Base-by-base conservation (phyloP, 2,329 filamentous ascomycete species). In the Fusarium austroafricanum region DNA sequence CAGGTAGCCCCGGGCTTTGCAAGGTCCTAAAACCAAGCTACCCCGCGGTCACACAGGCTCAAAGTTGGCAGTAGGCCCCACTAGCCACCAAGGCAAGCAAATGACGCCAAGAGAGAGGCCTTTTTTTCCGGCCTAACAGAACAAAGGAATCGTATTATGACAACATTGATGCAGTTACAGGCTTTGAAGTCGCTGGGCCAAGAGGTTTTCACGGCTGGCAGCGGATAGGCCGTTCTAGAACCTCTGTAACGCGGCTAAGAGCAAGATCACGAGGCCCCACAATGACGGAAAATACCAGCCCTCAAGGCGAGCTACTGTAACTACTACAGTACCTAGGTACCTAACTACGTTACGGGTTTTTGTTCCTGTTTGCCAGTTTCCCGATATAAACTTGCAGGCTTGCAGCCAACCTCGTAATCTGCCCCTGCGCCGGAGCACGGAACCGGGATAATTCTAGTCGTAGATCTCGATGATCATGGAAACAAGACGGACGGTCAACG, bases 401-500 rank as follows among this genome's bases (percentile, higher is more conserved):
- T 43, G 37, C 15, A 40, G 29, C 29, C 44, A 45, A 54, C 49
- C 31, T 53, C 43, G 38, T 64, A 59, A 37, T 31, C 14, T 47
- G 53, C 61, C 61, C 65, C 65, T 68, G 65, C 61, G 26, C 40
- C 46, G 23, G 31, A 21, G 28, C 28, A 37, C 45, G 42, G 31
- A 33, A 56, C 35, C 42, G 37, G 51, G 51, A 17, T 47, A 54
- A 18, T 49, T 23, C 50, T 38, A 29, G 38, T 42, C 46, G 38
- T 35, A 62, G 61, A 68, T 69, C 65, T 68, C 65, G 65, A 68
- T 68, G 65, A 55, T 58, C 28, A 46, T 62, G 61, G 61, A 33
- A 45, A 66, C 62, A 65, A 66, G 51, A 61, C 61, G 61, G 65
- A 14, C 17, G 39, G 20, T 29, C 23, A 18, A 38, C 39, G 33